A percentile compares a stretch with the other conserved stretches of the same genome.
Evolutionary conservation across 805 yeast genomes (phyloP).

Genomic region (Cyberlindnera petersonii): DNA sequence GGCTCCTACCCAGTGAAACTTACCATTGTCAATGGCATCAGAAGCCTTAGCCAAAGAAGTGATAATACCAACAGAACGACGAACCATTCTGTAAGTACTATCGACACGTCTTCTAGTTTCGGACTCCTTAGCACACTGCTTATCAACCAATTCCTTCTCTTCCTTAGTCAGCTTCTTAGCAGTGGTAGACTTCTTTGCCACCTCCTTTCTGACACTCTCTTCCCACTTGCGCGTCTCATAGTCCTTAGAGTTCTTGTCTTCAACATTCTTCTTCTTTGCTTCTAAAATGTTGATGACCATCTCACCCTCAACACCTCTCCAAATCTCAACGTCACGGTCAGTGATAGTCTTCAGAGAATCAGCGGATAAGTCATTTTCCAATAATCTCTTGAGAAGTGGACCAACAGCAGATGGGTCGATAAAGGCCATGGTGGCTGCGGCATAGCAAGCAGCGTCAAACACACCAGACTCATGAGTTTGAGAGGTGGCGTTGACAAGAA

Average conservation of each 20-base stretch:
- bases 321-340: conserved; percentile 52
- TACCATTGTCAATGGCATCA: conserved; percentile 57
- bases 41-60: conserved; percentile 49
- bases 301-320: conserved; percentile 66
- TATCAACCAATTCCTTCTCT: conserved; percentile 59
- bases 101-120: conserved; percentile 47
- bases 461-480: conserved; percentile 33
- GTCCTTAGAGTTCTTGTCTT: conserved; percentile 74
- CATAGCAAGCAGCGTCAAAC: conserved; percentile 47
- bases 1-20: conserved; percentile 64
- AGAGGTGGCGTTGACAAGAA: conserved; percentile 18
- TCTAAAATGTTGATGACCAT: conserved; percentile 63
- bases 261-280: conserved; percentile 39
- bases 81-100: conserved; percentile 33
- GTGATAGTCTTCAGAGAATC: conserved; percentile 32
- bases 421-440: conserved; percentile 49
- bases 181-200: conserved; percentile 50
- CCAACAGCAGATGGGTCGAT: conserved; percentile 55
- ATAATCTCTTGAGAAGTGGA: conserved; percentile 43
- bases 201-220: conserved; percentile 69
- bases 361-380: conserved; percentile 39
- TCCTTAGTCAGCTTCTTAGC: conserved; percentile 67
- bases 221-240: conserved; percentile 91
- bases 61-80: conserved; percentile 51
- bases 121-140: conserved; percentile 61